Evolutionary conservation across 2,329 filamentous ascomycete genomes (phyloP).

Genomic region (Fusarium oxysporum): DNA sequence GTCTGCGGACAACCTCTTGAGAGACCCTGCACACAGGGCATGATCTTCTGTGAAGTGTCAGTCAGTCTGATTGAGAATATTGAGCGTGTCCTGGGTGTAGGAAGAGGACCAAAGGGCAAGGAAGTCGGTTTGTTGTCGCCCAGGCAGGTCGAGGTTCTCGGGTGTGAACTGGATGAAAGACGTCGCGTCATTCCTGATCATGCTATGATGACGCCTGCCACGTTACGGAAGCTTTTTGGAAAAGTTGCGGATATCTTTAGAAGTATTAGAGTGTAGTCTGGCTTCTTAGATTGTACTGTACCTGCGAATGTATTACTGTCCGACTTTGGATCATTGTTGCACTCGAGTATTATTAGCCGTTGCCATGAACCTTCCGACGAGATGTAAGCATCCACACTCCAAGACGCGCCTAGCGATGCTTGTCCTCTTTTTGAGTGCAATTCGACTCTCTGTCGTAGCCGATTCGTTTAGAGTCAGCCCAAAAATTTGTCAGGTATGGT

Average conservation of each 20-base stretch:
- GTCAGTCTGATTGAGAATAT: not conserved
- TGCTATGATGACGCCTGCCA: not conserved
- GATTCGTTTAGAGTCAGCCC: rapidly evolving
- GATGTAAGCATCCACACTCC: too few relatives aligned
- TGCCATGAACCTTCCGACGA: too few relatives aligned
- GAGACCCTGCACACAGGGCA: not conserved
- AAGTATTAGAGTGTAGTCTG: not conserved
- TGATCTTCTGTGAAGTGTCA: not conserved
- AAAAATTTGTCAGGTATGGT: rapidly evolving
- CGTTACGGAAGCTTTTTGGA: not conserved
- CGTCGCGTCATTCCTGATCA: not conserved
- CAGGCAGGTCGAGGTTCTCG: not conserved
- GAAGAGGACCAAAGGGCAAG: rapidly evolving
- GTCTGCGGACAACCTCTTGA: rapidly evolving
- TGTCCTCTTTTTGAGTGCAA: not conserved
- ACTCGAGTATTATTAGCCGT: too few relatives aligned
- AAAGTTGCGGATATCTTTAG: not conserved
- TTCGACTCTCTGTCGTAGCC: not conserved
- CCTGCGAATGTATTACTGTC: rapidly evolving
- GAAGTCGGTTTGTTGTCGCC: not conserved
- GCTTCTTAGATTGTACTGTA: rapidly evolving
- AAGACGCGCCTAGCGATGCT: rapidly evolving
- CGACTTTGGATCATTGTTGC: not conserved
- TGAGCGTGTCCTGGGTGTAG: not conserved
- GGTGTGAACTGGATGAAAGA: not conserved